Evolutionary conservation across 75 land plant species (phyloP), one percentile per base, ranked within the genome.

Genomic region (Sequoiadendron giganteum): DNA sequence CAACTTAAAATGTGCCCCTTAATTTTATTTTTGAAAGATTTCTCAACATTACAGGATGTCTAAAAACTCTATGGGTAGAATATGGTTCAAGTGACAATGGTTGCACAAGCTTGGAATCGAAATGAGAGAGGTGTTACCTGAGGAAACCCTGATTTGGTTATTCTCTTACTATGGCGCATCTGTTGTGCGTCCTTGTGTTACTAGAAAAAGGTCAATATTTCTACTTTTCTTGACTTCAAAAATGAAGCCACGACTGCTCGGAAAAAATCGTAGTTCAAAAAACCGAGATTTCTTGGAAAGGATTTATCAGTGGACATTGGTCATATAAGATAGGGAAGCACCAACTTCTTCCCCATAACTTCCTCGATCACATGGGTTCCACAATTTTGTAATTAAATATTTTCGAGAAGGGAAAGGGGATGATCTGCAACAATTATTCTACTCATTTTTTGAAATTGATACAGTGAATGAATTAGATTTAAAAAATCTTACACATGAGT

Each of bases 221-320:
- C 96, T 87, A 97, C 97, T 3, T 97, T 97, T 93, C 91, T 97
- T 78, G 97, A 97, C 77, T 97, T 96, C 87, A 87, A 90, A 84
- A 93, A 90, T 87, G 96, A 96, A 88, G 88, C 83, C 2, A 76
- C 87, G 81, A 97, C 99, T 80, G 90, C 87, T 34, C 93, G 91
- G 40, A 97, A 95, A 40, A 94, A 90, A 77, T 88, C 91, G 0
- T 97, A 97, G 55, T 86, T 97, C 76, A 90, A 95, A 90, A 94
- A 97, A 97, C 85, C 96, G 93, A 87, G 93, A 48, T 97, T 96
- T 90, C 93, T 96, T 86, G 97, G 97, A 13, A 96, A 97, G 81
- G 91, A 91, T 61, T 87, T 97, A 73, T 86, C 89, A 54, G 99
- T 95, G 61, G 97, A 96, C n/a, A n/a, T n/a, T n/a, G n/a, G n/a